Conservation (phyloP, 2,329 filamentous ascomycete species). For the Aspergillus sojae region DNA sequence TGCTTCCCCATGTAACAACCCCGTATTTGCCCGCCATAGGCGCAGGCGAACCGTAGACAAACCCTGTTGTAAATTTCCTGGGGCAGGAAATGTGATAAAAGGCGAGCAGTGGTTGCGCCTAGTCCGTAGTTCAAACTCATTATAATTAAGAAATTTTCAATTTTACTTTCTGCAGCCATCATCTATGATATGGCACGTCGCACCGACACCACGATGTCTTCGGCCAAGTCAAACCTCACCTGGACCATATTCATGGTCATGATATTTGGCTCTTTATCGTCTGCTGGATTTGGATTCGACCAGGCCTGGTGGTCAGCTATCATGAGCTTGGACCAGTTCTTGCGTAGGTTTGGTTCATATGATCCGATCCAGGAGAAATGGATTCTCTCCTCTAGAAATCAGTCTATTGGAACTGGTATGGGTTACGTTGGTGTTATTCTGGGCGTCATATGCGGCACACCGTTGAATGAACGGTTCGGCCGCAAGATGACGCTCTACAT, state of each 20-base stretch:
- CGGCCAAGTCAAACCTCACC: neutral
- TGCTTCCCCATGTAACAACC: neutral
- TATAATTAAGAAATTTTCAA: neutral
- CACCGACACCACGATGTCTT: neutral
- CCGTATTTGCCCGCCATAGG: neutral
- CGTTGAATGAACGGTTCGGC: constrained; percentile 14
- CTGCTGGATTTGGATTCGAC: constrained; percentile 22
- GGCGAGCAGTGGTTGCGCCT: neutral
- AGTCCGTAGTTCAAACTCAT: neutral
- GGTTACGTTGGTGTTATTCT: constrained; percentile 16
- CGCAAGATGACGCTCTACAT: constrained; percentile 19
- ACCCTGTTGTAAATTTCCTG: too few species aligned
- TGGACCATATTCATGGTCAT: constrained; percentile 11
- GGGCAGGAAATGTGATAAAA: neutral
- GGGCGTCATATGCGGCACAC: constrained; percentile 13
- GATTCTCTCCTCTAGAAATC: constrained; percentile 3
- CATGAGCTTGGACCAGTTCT: constrained; percentile 17
- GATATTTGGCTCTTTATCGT: constrained; percentile 18
- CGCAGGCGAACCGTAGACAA: neutral
- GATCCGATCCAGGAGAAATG: neutral
- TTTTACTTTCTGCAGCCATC: neutral
- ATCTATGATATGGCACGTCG: neutral
- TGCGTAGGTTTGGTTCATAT: constrained; percentile 8
- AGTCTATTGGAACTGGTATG: constrained; percentile 13
- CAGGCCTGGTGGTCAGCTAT: constrained; percentile 22